These are phyloP conservation scores for Akanthomyces muscarius DNA, from an alignment of 2,329 filamentous ascomycete species.

Conservation along the genomic window DNA sequence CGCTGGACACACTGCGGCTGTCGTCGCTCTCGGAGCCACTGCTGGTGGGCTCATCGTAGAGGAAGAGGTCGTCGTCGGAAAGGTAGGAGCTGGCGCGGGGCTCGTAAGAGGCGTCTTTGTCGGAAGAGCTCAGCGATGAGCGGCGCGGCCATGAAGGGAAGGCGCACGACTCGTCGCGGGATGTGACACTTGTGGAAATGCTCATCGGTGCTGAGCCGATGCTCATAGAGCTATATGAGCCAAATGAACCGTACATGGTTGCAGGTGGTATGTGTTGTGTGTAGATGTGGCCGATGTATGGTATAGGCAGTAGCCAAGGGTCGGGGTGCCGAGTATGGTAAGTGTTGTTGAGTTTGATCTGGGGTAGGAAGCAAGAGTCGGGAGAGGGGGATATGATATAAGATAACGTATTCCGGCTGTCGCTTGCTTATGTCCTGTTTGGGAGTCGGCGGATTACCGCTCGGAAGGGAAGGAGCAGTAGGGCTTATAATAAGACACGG, in stretches of 20 bases:
- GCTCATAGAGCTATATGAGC: slow-evolving; percentile 48
- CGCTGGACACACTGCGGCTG: slow-evolving; percentile 40
- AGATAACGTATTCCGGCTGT: slow-evolving; percentile 5
- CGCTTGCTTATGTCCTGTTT: slow-evolving; percentile 10
- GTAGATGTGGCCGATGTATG: not conserved
- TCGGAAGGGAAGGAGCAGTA: slow-evolving; percentile 6
- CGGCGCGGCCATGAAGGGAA: slow-evolving; percentile 58
- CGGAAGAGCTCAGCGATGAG: slow-evolving; percentile 44
- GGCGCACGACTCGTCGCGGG: slow-evolving; percentile 46
- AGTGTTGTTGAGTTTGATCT: slow-evolving; percentile 1
- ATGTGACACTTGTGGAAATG: slow-evolving; percentile 38
- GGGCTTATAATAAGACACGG: slow-evolving; percentile 15
- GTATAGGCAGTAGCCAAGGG: not conserved
- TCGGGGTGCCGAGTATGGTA: not conserved
- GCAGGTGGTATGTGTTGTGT: slow-evolving; percentile 21
- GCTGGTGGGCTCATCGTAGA: slow-evolving; percentile 40
- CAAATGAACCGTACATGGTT: slow-evolving; percentile 48
- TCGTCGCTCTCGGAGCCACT: slow-evolving; percentile 47
- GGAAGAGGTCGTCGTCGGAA: slow-evolving; percentile 61
- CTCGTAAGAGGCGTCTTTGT: slow-evolving; percentile 35
- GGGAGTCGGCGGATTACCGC: slow-evolving; percentile 3
- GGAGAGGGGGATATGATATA: slow-evolving; percentile 10
- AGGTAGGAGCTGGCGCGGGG: slow-evolving; percentile 51
- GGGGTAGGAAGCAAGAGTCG: not conserved
- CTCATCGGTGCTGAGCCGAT: slow-evolving; percentile 42